Evolutionary conservation across 495 filamentous ascomycete genomes (phyloP), one percentile per base, ranked within the genome.

Genomic region (Pyrenopolyporus hunteri): DNA sequence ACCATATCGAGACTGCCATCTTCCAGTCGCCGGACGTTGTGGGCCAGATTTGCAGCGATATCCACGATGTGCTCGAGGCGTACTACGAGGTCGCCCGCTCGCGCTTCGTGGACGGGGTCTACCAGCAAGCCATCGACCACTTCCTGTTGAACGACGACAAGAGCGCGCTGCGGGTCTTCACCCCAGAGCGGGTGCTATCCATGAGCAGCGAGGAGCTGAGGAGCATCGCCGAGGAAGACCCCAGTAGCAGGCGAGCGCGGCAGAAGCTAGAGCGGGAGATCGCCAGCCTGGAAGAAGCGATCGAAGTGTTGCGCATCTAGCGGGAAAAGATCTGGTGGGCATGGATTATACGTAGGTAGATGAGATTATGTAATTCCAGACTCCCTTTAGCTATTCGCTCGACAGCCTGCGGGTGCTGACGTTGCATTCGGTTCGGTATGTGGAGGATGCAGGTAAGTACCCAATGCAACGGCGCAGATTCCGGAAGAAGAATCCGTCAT

Each of bases 61-160:
- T 87, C 3, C 82, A 86, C 42, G 80, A 86, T 56, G 79, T 80
- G 13, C 67, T 87, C 8, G 39, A 78, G 35, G 68, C 78, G 1
- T 88, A 88, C 63, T 87, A 88, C 72, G 78, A 80, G 28, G 80
- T 87, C 0, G 76, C 82, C 0, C 67, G 62, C 11, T 79, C 79
- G 40, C 70, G 82, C 6, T 85, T 88, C 43, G 73, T 84, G 1
- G 85, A 87, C 47, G 76, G 67, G 48, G 66, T 87, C 5, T 80
- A 73, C 25, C 47, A 48, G 14, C 54, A 48, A 22, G 75, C 58
- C 0, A 55, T 76, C 6, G 68, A 74, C 26, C 56, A 78, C 40
- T 65, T 55, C 45, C 63, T 78, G 8, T 69, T 78, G 1, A 29
- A 55, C n/a, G 65, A 67, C 0, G 23, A 60, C 1, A 31, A 66